These are phyloP conservation scores for Dichomitus squalens DNA, from an alignment of 1,284 basidiomycete genomes.

Conservation along the genomic window DNA sequence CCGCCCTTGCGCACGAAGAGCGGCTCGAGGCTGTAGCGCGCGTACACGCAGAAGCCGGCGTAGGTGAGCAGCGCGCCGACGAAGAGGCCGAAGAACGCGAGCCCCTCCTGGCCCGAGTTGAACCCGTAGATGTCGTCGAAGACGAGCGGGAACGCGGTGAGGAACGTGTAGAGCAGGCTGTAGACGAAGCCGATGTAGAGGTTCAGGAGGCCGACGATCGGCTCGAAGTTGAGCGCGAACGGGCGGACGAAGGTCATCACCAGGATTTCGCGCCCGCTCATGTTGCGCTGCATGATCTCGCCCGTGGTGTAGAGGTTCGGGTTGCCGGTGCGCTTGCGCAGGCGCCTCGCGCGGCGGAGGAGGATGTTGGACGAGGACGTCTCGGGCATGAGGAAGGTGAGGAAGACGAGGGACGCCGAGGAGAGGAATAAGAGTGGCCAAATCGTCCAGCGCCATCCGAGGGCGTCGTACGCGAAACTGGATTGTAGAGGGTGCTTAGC, in stretches of 20 bases:
- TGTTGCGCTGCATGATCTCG: slow-evolving; percentile 30
- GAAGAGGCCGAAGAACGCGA: slow-evolving; percentile 52
- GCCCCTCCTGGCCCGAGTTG: slow-evolving; percentile 41
- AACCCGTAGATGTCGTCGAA: slow-evolving; percentile 36
- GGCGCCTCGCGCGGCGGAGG: slow-evolving; percentile 30
- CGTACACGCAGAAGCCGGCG: slow-evolving; percentile 23
- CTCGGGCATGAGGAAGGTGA: slow-evolving; percentile 54
- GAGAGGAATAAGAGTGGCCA: slow-evolving; percentile 56
- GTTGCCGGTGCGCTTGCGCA: slow-evolving; percentile 35
- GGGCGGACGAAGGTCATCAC: slow-evolving; percentile 40
- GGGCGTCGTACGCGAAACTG: slow-evolving; percentile 39
- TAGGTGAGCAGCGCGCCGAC: slow-evolving; percentile 31
- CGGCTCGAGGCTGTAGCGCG: slow-evolving; percentile 17
- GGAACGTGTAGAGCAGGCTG: slow-evolving; percentile 36
- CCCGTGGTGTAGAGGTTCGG: slow-evolving; percentile 27
- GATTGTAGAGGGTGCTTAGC: not conserved
- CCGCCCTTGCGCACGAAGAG: slow-evolving; percentile 15
- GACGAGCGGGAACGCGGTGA: slow-evolving; percentile 37
- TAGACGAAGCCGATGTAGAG: slow-evolving; percentile 48
- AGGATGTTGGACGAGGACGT: slow-evolving; percentile 50
- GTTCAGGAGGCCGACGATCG: slow-evolving; percentile 43
- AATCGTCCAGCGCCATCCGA: slow-evolving; percentile 54
- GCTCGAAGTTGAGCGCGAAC: slow-evolving; percentile 44
- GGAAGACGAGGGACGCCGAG: slow-evolving; percentile 40
- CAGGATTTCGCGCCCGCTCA: slow-evolving; percentile 26